Evolutionary conservation across 202 grass and related monocot species (phyloP).

Genomic region (Setaria italica): DNA sequence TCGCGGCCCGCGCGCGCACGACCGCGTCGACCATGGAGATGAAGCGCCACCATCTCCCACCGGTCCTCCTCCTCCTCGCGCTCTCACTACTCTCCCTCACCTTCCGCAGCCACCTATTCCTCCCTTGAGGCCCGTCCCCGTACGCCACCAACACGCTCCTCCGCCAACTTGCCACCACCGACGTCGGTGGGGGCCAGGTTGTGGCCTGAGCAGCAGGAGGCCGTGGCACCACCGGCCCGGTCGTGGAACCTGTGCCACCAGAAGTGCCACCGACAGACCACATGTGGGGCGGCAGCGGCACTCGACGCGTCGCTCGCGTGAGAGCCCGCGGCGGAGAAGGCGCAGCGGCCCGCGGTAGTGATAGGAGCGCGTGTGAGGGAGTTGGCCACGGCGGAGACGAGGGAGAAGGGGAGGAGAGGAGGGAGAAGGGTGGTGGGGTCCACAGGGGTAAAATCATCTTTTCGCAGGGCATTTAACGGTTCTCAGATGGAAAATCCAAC

Average conservation of each 20-base stretch:
- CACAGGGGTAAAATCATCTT: no score
- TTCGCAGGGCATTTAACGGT: no score
- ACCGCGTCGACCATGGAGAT: slow-evolving; percentile 57
- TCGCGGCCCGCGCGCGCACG: background rate
- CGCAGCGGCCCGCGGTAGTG: background rate
- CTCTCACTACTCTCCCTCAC: no score
- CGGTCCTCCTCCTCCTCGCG: no score
- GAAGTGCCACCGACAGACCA: slow-evolving; percentile 42
- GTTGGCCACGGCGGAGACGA: no score
- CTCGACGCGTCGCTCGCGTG: slow-evolving; percentile 18
- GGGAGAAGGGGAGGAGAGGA: no score
- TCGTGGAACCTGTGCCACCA: slow-evolving; percentile 81
- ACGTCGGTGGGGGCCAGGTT: background rate
- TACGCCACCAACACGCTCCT: slow-evolving; percentile 43
- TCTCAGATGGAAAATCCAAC: no score
- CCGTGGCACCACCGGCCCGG: background rate
- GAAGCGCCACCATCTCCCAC: no score
- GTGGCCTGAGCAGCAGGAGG: background rate
- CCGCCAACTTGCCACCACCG: background rate
- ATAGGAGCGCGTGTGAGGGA: no score
- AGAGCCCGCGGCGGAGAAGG: background rate
- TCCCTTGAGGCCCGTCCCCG: no score
- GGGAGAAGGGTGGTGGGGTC: no score
- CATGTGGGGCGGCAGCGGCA: slow-evolving; percentile 9
- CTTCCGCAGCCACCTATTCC: no score